phyloP scores from a whole-genome alignment of 306 rosid genomes.

The Trifolium subterraneum region DNA sequence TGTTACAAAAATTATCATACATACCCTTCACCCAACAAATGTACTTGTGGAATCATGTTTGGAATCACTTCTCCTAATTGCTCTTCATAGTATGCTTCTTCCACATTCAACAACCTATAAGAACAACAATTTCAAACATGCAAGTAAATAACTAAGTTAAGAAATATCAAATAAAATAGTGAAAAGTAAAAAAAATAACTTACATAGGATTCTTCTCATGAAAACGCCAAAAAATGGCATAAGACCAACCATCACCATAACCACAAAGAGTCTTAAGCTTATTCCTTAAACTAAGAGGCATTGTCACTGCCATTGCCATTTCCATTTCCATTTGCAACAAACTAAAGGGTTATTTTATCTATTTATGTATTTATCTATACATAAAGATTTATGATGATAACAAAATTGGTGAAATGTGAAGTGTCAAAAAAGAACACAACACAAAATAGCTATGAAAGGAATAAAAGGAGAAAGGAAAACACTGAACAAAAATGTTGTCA shows the following conservation, averaged over 20 bases:
- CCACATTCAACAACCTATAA: slow-evolving; percentile 71
- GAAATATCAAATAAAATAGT: slow-evolving; percentile 3
- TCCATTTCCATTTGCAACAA: slow-evolving; percentile 15
- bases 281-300: slow-evolving; percentile 46
- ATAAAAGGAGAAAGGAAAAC: slow-evolving; percentile 28
- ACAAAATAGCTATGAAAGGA: background rate
- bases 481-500: slow-evolving; percentile 40
- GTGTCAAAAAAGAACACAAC: slow-evolving; percentile 11
- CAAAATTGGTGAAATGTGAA: background rate
- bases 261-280: slow-evolving; percentile 62
- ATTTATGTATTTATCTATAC: background rate
- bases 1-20: background rate
- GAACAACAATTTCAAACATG: slow-evolving; percentile 50
- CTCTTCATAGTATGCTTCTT: slow-evolving; percentile 72
- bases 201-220: slow-evolving; percentile 69
- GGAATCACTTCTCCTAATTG: slow-evolving; percentile 53
- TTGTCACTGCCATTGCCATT: slow-evolving; percentile 36
- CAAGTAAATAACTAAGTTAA: background rate
- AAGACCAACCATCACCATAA: slow-evolving; percentile 68
- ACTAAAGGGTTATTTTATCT: slow-evolving; percentile 32
- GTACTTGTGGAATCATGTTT: slow-evolving; percentile 61
- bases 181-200: slow-evolving; percentile 47
- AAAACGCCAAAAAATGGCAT: slow-evolving; percentile 82
- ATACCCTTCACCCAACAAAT: slow-evolving; percentile 85
- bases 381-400: slow-evolving; percentile 14